Evolutionary conservation across 495 filamentous ascomycete species (phyloP).

Genomic region (Penicillium ochrochloron): DNA sequence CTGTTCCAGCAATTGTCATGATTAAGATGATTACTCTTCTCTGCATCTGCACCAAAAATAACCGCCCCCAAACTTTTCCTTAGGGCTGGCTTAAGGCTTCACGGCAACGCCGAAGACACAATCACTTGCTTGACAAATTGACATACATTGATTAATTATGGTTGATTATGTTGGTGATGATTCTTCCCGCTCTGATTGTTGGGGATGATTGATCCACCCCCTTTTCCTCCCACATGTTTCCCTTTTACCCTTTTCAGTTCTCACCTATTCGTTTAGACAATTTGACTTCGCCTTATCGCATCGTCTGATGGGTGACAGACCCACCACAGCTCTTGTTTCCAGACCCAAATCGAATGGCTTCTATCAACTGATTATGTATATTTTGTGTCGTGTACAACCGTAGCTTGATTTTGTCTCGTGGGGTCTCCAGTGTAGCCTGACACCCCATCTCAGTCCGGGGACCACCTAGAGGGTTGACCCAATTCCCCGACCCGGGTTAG

Average conservation of each 20-base stretch:
- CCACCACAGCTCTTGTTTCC: slow-evolving; percentile 12
- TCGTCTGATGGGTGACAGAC: slow-evolving; percentile 8
- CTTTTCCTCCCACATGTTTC: neutral
- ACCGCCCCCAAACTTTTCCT: neutral
- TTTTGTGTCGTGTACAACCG: too few relatives aligned
- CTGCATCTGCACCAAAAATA: neutral
- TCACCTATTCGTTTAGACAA: neutral
- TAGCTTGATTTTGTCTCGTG: neutral
- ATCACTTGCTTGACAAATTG: neutral
- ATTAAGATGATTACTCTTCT: neutral
- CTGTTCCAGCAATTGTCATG: neutral
- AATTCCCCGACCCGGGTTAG: neutral
- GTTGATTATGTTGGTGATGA: neutral
- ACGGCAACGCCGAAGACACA: slow-evolving; percentile 1
- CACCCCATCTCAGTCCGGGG: neutral
- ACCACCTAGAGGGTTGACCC: neutral
- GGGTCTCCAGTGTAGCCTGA: neutral
- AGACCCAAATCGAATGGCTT: slow-evolving; percentile 7
- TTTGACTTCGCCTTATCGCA: slow-evolving; percentile 13
- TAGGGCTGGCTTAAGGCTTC: neutral
- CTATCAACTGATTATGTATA: neutral
- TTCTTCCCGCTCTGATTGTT: neutral
- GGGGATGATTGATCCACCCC: slow-evolving; percentile 1
- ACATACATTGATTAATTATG: neutral
- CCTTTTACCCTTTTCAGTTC: neutral